Percentiles rank a stretch among this genome's conserved stretches.
These are phyloP conservation scores for Beta vulgaris DNA, from an alignment of 148 eudicot genomes.

Conservation along the genomic window DNA sequence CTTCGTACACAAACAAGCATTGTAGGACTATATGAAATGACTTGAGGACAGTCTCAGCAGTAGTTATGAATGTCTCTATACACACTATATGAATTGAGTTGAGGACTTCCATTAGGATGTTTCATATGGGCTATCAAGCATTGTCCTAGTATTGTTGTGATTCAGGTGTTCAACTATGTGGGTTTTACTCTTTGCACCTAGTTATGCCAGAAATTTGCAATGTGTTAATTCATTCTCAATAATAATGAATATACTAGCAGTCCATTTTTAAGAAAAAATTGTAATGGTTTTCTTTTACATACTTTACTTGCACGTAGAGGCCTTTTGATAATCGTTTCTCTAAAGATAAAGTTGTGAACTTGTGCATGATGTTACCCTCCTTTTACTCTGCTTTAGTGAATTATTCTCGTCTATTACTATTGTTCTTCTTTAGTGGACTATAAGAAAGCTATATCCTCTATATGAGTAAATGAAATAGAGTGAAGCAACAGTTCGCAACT, in stretches of 20 bases:
- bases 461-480: neutral
- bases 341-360: neutral
- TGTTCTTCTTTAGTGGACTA: neutral
- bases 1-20: too few species aligned
- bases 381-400: neutral
- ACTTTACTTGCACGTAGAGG: neutral
- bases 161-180: too few species aligned
- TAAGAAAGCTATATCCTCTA: neutral
- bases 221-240: too few species aligned
- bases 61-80: too few species aligned
- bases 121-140: neutral
- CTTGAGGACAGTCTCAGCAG: neutral
- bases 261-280: too few species aligned
- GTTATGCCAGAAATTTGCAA: too few species aligned
- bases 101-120: neutral
- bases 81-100: neutral
- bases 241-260: too few species aligned
- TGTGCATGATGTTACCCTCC: neutral
- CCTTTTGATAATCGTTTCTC: neutral
- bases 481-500: too few species aligned
- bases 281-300: too few species aligned
- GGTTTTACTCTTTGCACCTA: too few species aligned
- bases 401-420: neutral
- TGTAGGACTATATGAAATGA: too few species aligned
- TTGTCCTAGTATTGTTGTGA: too few species aligned